Conservation (phyloP, 129 eudicot genomes). For the Gnaphalium uliginosum region DNA sequence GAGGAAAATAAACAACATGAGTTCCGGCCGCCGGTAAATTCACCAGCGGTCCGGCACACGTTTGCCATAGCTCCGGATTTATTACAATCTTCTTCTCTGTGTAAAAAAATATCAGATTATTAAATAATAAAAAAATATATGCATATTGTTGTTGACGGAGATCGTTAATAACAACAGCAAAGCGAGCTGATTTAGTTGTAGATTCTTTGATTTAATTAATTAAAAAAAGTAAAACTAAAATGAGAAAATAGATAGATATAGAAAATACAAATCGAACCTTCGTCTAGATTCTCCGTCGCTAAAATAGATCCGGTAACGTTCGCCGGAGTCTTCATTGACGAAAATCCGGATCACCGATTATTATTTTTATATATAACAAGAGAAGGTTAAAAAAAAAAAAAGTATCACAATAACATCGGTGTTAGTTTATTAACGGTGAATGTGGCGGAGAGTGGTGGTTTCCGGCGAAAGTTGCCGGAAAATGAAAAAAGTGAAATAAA, state of each 20-base stretch:
- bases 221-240: not conserved
- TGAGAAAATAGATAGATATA: not conserved
- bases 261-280: slow-evolving; percentile 44
- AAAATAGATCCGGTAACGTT: slow-evolving; percentile 50
- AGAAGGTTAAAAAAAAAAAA: not conserved
- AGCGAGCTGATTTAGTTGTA: not conserved
- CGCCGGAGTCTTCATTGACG: slow-evolving; percentile 55
- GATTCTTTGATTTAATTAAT: not conserved
- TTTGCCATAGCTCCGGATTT: slow-evolving; percentile 91
- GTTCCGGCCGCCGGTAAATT: slow-evolving; percentile 94
- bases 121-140: not conserved
- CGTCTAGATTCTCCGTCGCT: slow-evolving; percentile 47
- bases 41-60: slow-evolving; percentile 96
- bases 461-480: slow-evolving; percentile 38
- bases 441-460: not conserved
- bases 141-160: not conserved
- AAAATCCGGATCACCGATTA: slow-evolving; percentile 10
- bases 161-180: not conserved
- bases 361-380: not conserved
- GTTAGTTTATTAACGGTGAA: not conserved
- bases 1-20: slow-evolving; percentile 95
- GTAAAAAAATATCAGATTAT: not conserved
- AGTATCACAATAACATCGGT: slow-evolving; percentile 34
- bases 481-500: not conserved
- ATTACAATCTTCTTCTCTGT: slow-evolving; percentile 68